Evolutionary conservation across 1,139 yeast species (phyloP).

Genomic region (Debaryomyces fabryi): DNA sequence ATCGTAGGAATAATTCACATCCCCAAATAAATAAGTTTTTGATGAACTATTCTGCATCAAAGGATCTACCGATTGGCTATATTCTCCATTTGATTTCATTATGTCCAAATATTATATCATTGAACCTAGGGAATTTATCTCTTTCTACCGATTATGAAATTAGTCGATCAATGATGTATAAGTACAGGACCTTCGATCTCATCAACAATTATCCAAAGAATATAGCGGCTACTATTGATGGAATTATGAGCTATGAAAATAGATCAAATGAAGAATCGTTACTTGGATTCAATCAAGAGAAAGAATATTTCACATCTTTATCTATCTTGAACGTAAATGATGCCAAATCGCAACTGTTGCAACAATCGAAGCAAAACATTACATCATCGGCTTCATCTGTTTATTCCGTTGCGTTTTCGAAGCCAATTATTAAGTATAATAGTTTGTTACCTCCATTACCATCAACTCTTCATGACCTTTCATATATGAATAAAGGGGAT

Average conservation of each 20-base stretch:
- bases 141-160: constrained; percentile 64
- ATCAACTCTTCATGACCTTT: constrained; percentile 27
- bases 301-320: neutral
- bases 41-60: constrained; percentile 56
- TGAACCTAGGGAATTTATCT: constrained; percentile 58
- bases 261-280: constrained; percentile 13
- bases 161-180: constrained; percentile 29
- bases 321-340: constrained; percentile 11
- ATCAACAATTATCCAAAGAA: constrained; percentile 42
- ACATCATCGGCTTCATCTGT: constrained; percentile 35
- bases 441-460: constrained; percentile 44
- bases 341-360: constrained; percentile 1
- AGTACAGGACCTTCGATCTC: constrained; percentile 44
- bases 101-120: constrained; percentile 55
- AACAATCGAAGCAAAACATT: constrained; percentile 1
- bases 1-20: constrained; percentile 33
- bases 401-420: constrained; percentile 32
- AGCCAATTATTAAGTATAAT: constrained; percentile 36
- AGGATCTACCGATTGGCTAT: constrained; percentile 72
- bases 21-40: constrained; percentile 64
- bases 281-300: constrained; percentile 15
- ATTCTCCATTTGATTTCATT: constrained; percentile 58
- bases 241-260: constrained; percentile 19
- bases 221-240: constrained; percentile 26
- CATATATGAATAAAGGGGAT: constrained; percentile 39